These are phyloP conservation scores for Dactylella cylindrospora DNA, from an alignment of 2,329 filamentous ascomycete genomes.

Conservation along the genomic window DNA sequence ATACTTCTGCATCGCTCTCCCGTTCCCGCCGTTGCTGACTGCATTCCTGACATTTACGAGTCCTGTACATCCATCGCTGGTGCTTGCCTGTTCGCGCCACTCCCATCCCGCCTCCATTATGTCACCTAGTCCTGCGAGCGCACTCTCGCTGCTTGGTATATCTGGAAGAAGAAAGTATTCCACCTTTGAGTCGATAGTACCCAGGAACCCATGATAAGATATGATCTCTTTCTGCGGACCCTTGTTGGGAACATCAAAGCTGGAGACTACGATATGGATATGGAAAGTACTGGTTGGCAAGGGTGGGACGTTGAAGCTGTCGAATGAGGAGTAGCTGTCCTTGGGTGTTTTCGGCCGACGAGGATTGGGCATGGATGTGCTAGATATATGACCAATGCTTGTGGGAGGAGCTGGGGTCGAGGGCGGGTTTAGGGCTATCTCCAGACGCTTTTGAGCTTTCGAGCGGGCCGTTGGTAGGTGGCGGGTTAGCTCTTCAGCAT, in stretches of 20 bases:
- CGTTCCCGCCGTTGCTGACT: constrained; percentile 37
- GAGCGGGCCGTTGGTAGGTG: constrained; percentile 38
- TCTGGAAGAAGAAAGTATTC: constrained; percentile 38
- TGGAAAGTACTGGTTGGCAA: constrained; percentile 28
- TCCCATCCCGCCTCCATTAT: constrained; percentile 42
- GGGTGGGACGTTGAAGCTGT: constrained; percentile 12
- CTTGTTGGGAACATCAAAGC: constrained; percentile 24
- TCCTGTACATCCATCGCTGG: constrained; percentile 27
- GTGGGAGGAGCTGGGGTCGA: constrained; percentile 22
- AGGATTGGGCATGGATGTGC: constrained; percentile 1
- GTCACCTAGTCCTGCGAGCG: constrained; percentile 34
- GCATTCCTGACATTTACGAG: constrained; percentile 33
- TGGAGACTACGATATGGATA: constrained; percentile 38
- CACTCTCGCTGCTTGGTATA: constrained; percentile 36
- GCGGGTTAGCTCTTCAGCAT: constrained; percentile 31
- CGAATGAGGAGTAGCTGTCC: constrained; percentile 25
- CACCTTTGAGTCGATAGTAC: constrained; percentile 28
- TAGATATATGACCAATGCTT: constrained; percentile 21
- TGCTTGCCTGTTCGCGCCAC: constrained; percentile 20
- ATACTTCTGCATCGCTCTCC: constrained; percentile 41
- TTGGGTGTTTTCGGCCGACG: constrained; percentile 22
- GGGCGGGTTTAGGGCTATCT: constrained; percentile 32
- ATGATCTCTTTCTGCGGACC: constrained; percentile 20
- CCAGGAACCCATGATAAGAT: constrained; percentile 32
- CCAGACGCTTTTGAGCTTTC: constrained; percentile 33